Conservation (phyloP, 257 asterid genomes). For the Knoxia roxburghii region DNA sequence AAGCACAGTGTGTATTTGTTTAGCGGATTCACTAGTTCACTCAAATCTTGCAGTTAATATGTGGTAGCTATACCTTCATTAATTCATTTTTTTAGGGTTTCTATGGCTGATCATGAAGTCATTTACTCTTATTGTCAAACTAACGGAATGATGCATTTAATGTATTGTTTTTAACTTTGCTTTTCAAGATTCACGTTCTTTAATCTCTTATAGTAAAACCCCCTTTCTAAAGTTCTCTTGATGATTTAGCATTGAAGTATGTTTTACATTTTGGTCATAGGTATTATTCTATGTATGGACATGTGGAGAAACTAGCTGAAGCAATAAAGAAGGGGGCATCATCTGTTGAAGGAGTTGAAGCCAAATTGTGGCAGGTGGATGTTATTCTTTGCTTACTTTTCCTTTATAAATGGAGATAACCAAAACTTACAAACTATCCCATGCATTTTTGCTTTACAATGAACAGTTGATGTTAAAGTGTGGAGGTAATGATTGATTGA, state of each 20-base stretch:
- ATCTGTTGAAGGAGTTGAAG: constrained; percentile 75
- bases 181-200: not conserved
- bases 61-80: not conserved
- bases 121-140: not conserved
- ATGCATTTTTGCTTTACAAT: not conserved
- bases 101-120: not conserved
- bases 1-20: no score
- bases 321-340: constrained; percentile 70
- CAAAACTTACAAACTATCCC: not conserved
- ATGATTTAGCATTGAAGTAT: not conserved
- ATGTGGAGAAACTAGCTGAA: constrained; percentile 75
- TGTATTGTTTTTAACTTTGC: not conserved
- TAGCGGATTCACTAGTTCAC: no score
- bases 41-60: not conserved
- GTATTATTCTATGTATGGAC: constrained; percentile 75
- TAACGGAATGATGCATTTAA: not conserved
- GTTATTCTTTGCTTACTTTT: constrained; percentile 13
- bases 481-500: constrained; percentile 7
- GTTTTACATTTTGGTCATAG: constrained; percentile 21
- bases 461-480: constrained; percentile 1
- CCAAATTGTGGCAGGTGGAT: constrained; percentile 69
- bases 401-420: not conserved
- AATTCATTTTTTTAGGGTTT: not conserved
- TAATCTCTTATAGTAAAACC: no score
- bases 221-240: not conserved